Conservation (phyloP, 768 basidiomycete genomes). For the Boletus pseudopeckii region DNA sequence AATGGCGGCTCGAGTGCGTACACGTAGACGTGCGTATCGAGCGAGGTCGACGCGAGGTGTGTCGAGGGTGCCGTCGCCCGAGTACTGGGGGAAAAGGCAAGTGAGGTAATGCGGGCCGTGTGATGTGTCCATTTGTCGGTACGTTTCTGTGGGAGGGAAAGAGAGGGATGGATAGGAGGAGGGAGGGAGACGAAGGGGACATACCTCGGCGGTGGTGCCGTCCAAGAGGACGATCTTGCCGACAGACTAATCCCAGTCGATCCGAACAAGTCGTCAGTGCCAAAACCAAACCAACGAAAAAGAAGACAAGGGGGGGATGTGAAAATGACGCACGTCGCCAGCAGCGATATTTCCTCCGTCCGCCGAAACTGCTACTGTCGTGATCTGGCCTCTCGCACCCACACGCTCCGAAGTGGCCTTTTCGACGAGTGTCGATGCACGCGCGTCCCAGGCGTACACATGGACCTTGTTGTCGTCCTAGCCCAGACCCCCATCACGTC, state of each 20-base stretch:
- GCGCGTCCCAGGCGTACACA: conserved; percentile 71
- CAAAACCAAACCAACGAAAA: not conserved
- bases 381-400: conserved; percentile 54
- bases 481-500: not conserved
- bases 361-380: conserved; percentile 74
- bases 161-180: not conserved
- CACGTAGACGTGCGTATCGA: conserved; percentile 91
- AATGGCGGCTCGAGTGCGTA: conserved; percentile 73
- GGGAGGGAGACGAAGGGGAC: not conserved
- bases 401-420: conserved; percentile 59
- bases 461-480: conserved; percentile 70
- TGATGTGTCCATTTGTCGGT: conserved; percentile 87
- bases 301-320: not conserved
- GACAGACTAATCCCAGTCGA: conserved; percentile 48
- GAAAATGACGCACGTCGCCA: conserved; percentile 67
- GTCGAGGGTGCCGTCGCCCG: conserved; percentile 20
- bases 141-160: conserved; percentile 41
- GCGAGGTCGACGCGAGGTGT: conserved; percentile 81
- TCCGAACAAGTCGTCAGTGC: not conserved
- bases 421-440: conserved; percentile 47
- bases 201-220: conserved; percentile 54
- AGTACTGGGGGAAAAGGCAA: conserved; percentile 33
- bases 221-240: conserved; percentile 83
- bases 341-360: conserved; percentile 73
- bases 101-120: conserved; percentile 71